Percentiles rank a stretch among this genome's conserved stretches.
Evolutionary conservation across 108 stramenopile genomes (phyloP).

Genomic region (Epithemia pelagica): DNA sequence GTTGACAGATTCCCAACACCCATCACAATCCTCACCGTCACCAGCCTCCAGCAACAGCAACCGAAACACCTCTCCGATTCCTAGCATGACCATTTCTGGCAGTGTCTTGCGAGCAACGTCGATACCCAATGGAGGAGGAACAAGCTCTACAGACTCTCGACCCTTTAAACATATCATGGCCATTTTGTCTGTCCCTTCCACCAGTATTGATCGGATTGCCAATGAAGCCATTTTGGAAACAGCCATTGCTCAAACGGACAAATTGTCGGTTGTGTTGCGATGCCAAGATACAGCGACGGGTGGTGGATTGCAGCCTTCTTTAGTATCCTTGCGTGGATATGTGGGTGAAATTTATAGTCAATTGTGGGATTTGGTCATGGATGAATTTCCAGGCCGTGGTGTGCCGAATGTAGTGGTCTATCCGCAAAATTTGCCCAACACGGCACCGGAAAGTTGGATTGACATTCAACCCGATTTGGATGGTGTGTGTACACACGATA

Average conservation of each 20-base stretch:
- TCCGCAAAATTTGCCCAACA: conserved; percentile 80
- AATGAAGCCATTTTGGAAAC: conserved; percentile 82
- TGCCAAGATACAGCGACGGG: conserved; percentile 28
- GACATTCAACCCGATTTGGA: conserved; percentile 55
- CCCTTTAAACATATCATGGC: conserved; percentile 61
- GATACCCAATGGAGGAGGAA: background rate
- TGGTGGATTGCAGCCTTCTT: conserved; percentile 31
- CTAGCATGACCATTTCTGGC: too few relatives aligned
- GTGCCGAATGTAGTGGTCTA: conserved; percentile 80
- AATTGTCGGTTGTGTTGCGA: conserved; percentile 63
- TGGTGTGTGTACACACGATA: conserved; percentile 67
- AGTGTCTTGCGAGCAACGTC: too few relatives aligned
- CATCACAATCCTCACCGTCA: too few relatives aligned
- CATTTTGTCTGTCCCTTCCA: conserved; percentile 72
- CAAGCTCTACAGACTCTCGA: conserved; percentile 1
- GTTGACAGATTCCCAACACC: too few relatives aligned
- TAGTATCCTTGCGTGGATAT: conserved; percentile 63
- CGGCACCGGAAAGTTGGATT: conserved; percentile 76
- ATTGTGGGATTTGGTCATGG: conserved; percentile 70
- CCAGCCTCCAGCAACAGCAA: too few relatives aligned
- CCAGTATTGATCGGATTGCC: conserved; percentile 73
- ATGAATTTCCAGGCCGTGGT: conserved; percentile 4
- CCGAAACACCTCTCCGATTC: too few relatives aligned
- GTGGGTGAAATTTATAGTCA: conserved; percentile 81
- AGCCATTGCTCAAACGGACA: conserved; percentile 42